Evolutionary conservation across 225 moss, liverwort and hornwort genomes (phyloP), one percentile per base, ranked within the genome.

Genomic region (Asterella californica): DNA sequence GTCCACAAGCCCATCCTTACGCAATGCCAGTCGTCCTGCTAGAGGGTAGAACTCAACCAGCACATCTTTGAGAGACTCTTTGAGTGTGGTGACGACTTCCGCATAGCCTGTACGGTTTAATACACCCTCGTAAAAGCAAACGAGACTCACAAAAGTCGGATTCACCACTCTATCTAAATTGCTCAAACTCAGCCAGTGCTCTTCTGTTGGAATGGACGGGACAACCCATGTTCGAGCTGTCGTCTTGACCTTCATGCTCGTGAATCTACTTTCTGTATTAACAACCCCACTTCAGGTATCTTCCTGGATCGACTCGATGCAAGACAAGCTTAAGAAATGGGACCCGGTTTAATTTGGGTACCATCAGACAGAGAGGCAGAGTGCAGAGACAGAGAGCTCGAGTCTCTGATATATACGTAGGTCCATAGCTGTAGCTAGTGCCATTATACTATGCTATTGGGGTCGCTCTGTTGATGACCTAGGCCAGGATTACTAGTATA

Each of bases 151-250:
- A 70, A 82, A 85, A 4, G 79, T 79, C n/a, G 85, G 82, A 33
- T 79, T 85, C 18, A 85, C 82, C 15, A 85, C 85, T 53, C 85
- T 68, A 70, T 85, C 85, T 38, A 85, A 48, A 68, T 82, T 85
- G 79, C 81, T 81, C 22, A 85, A 79, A 25, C 11, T 0, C 55
- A 85, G 18, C 82, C 85, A 85, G 6, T 76, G 69, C 15, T 85
- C 63, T 17, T 65, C 32, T 3, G 65, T 42, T 42, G 42, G 4
- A 42, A 7, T 42, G 42, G 42, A 42, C 21, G 81, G 81, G 1
- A 69, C 76, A 24, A 81, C 29, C 50, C 75, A 63, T 34, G 65
- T 75, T n/a, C 64, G 63, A 10, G 33, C 10, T 68, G 81, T 76
- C 15, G 75, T 45, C 52, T 48, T 76, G 15, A 81, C 75, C 74